Evolutionary conservation across 164 flowering plant species (phyloP).

Genomic region (Protea cynaroides): DNA sequence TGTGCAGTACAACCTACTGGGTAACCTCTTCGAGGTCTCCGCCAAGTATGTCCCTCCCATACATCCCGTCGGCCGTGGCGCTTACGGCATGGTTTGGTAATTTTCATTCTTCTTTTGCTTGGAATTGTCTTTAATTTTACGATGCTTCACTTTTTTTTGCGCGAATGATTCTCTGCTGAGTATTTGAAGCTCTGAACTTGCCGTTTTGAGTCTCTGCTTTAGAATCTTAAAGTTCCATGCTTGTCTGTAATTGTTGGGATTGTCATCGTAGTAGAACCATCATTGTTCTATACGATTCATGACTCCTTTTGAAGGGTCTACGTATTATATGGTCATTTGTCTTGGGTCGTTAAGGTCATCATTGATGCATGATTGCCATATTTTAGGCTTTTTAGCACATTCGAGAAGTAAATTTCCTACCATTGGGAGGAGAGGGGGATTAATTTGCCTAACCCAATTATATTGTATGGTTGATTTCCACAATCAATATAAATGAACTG

Average conservation of each 20-base stretch:
- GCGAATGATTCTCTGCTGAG: not conserved
- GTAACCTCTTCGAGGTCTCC: conserved; percentile 51
- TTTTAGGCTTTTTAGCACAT: no score
- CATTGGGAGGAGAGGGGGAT: no score
- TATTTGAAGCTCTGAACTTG: not conserved
- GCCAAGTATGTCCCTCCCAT: conserved; percentile 65
- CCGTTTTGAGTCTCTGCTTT: not conserved
- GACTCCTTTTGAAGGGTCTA: no score
- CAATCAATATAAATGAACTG: no score
- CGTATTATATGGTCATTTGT: no score
- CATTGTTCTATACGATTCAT: no score
- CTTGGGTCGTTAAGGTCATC: no score
- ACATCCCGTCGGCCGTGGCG: conserved; percentile 68
- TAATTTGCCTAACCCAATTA: no score
- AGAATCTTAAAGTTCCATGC: not conserved
- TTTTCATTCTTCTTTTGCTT: not conserved
- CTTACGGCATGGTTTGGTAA: conserved; percentile 76
- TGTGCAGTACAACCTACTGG: conserved; percentile 51
- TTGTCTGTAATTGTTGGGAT: not conserved
- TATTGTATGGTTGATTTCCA: no score
- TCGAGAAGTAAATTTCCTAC: no score
- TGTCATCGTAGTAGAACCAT: not conserved
- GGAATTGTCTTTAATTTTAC: no score
- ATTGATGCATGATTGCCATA: no score
- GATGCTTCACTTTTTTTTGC: not conserved